These are phyloP conservation scores for Suhomyces kilbournensis DNA, from an alignment of 805 yeast genomes.

Conservation along the genomic window DNA sequence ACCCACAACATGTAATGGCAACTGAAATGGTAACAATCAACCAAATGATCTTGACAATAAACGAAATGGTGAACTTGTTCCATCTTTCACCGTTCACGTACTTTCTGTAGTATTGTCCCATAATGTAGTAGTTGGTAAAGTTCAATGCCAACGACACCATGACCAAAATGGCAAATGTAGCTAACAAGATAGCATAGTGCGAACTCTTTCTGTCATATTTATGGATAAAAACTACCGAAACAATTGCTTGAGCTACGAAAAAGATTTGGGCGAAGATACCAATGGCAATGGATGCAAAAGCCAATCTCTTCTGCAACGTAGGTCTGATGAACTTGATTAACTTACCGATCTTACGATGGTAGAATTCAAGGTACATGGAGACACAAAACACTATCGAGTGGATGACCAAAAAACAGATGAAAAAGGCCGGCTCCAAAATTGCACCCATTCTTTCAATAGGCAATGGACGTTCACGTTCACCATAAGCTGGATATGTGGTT, in stretches of 20 bases:
- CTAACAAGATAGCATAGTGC: slow-evolving; percentile 23
- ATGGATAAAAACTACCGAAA: slow-evolving; percentile 17
- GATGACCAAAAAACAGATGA: slow-evolving; percentile 17
- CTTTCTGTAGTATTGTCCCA: slow-evolving; percentile 27
- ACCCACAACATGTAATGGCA: slow-evolving; percentile 19
- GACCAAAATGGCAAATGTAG: slow-evolving; percentile 23
- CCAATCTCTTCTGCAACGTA: slow-evolving; percentile 20
- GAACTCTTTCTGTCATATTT: slow-evolving; percentile 12
- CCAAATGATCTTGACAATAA: slow-evolving; percentile 23
- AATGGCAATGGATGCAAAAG: slow-evolving; percentile 19
- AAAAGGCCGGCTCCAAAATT: slow-evolving; percentile 22
- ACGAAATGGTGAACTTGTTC: slow-evolving; percentile 28
- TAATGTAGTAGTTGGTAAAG: slow-evolving; percentile 26
- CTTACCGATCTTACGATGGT: slow-evolving; percentile 28
- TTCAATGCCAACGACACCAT: slow-evolving; percentile 24
- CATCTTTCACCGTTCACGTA: slow-evolving; percentile 27
- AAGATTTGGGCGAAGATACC: slow-evolving; percentile 23
- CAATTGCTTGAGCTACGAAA: slow-evolving; percentile 18
- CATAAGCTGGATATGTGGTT: slow-evolving; percentile 20
- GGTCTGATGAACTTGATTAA: slow-evolving; percentile 27
- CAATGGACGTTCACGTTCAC: slow-evolving; percentile 18
- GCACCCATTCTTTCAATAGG: slow-evolving; percentile 26
- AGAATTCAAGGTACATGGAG: slow-evolving; percentile 25
- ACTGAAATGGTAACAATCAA: slow-evolving; percentile 18
- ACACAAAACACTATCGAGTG: slow-evolving; percentile 21